Percentiles rank a stretch among this genome's conserved stretches.
phyloP scores from a whole-genome alignment of 257 asterid species.

The Salvia miltiorrhiza region DNA sequence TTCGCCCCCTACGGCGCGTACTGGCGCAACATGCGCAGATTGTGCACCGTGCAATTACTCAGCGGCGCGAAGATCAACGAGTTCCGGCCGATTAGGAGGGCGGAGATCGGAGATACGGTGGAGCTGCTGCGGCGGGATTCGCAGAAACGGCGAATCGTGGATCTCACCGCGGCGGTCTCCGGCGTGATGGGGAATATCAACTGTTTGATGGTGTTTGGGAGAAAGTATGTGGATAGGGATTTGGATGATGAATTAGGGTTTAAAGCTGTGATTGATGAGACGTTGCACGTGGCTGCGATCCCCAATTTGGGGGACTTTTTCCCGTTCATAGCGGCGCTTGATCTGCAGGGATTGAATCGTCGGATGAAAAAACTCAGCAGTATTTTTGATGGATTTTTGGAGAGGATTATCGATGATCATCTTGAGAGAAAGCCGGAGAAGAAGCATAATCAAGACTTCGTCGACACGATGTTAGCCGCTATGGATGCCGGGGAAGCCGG shows the following conservation, averaged over 20 bases:
- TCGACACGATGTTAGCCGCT: constrained; percentile 27
- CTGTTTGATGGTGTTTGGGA: constrained; percentile 35
- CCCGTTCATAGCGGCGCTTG: constrained; percentile 32
- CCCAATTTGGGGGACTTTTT: constrained; percentile 29
- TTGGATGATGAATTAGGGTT: constrained; percentile 26
- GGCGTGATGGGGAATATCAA: constrained; percentile 20
- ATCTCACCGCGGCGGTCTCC: constrained; percentile 20
- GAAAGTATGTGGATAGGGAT: constrained; percentile 29
- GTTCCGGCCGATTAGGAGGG: constrained; percentile 22
- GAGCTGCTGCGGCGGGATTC: constrained; percentile 6
- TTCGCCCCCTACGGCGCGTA: constrained; percentile 21
- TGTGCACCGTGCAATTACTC: constrained; percentile 25
- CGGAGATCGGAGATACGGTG: constrained; percentile 18
- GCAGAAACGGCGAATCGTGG: constrained; percentile 13
- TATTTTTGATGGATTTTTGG: constrained; percentile 32
- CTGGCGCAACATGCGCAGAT: constrained; percentile 31
- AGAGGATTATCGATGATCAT: constrained; percentile 35
- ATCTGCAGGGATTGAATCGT: constrained; percentile 31
- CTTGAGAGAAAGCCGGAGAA: background rate
- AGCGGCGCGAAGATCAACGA: constrained; percentile 18
- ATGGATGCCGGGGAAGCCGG: constrained; percentile 32
- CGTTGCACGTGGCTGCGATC: background rate
- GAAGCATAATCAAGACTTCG: constrained; percentile 20
- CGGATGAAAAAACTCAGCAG: constrained; percentile 22
- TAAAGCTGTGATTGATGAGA: constrained; percentile 23